Evolutionary conservation across 169 alveolate genomes (phyloP), one percentile per base, ranked within the genome.

Genomic region (Eimeria praecox): DNA sequence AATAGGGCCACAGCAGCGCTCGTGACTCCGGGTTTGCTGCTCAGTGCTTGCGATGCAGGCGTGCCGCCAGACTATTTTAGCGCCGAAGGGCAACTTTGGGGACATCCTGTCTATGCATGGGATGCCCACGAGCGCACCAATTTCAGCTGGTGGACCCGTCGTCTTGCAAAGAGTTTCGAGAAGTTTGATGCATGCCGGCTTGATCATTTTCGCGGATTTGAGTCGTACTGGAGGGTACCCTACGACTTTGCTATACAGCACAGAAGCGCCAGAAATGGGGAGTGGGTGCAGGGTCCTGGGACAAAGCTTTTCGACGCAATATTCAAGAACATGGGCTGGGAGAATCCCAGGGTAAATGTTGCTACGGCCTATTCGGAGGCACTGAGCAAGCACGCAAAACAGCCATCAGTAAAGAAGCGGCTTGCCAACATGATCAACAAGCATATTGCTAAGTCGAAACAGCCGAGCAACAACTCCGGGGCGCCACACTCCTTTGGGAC

Each of bases 71-170:
- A 94, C 54, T 77, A 89, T 16, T 94, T 86, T 66, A 71, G 95
- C 93, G 92, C 90, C 27, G 95, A 73, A 62, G 96, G 96, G 35
- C 96, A 94, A 35, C 95, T 94, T 56, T 94, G 96, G 96, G 96
- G 96, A 35, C 95, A 86, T 73, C 96, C 96, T 44, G 95, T 86
- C 6, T 94, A 94, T 52, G 95, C 92, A 38, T 94, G 96, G 96
- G 75, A 94, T 42, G 90, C 88, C 22, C 96, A 94, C 62, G 92
- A 52, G 9, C 86, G 88, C 52, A 88, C 92, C 6, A 86, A 87
- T 35, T 86, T 94, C 35, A 83, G 92, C 83, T 94, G 95, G 95
- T 94, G 96, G 96, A 85, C 92, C 8, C 82, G 92, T 40, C 95
- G 96, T n/a, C 40, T 94, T 73, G 85, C 73, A 24, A 52, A 52